Percentiles rank a stretch among this genome's conserved stretches.
Conservation (phyloP, 1,284 basidiomycete genomes). For the Malassezia obtusa region DNA sequence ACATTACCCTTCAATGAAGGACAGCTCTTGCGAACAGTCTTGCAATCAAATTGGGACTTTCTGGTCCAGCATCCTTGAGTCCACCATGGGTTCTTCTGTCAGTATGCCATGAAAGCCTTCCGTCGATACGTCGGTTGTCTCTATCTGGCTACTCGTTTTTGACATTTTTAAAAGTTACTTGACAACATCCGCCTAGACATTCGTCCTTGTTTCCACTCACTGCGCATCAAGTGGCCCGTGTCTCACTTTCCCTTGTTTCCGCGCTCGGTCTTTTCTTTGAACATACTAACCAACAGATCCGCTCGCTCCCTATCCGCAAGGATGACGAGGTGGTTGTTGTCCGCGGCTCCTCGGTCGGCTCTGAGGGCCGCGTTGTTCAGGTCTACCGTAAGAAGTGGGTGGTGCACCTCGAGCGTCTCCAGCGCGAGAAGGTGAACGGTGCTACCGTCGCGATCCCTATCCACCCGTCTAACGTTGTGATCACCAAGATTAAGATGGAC, state of each 20-base stretch:
- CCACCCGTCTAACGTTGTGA: slow-evolving; percentile 94
- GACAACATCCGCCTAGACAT: no score
- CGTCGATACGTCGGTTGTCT: no score
- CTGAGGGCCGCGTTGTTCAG: slow-evolving; percentile 60
- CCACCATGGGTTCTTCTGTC: no score
- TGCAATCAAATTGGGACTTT: no score
- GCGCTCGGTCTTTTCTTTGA: background rate
- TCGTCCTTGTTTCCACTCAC: no score
- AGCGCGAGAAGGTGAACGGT: slow-evolving; percentile 95
- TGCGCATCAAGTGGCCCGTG: no score
- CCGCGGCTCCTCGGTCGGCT: slow-evolving; percentile 59
- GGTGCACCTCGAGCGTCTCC: slow-evolving; percentile 94
- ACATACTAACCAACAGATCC: slow-evolving; percentile 54
- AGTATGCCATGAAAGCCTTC: no score
- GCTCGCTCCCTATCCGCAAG: slow-evolving; percentile 90
- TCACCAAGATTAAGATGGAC: slow-evolving; percentile 52
- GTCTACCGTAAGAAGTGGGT: slow-evolving; percentile 99
- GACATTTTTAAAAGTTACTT: no score
- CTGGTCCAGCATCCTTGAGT: no score
- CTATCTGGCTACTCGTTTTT: no score
- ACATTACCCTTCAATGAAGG: no score
- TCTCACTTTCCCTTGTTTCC: background rate
- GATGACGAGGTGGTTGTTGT: slow-evolving; percentile 98
- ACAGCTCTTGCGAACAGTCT: no score
- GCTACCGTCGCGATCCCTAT: slow-evolving; percentile 86